Evolutionary conservation across 2,329 filamentous ascomycete species (phyloP).

Genomic region (Aspergillus hiratsukae): DNA sequence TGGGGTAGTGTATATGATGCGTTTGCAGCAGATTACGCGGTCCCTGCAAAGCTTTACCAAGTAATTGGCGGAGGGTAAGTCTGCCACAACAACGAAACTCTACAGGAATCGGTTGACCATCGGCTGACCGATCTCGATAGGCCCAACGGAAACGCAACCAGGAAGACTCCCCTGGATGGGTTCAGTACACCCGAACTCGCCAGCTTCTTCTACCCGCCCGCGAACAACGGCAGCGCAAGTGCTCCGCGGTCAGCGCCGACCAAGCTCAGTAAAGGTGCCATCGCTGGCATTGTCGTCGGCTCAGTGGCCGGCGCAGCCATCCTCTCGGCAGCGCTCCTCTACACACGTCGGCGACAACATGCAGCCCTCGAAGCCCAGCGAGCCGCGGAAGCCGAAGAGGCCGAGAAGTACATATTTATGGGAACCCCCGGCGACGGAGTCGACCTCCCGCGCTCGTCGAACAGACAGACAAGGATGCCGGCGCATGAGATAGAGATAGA

Average conservation of each 20-base stretch:
- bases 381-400: neutral
- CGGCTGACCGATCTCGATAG: neutral
- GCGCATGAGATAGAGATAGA: neutral
- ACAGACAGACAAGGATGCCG: neutral
- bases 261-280: neutral
- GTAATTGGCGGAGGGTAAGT: conserved; percentile 26
- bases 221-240: neutral
- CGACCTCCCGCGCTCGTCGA: neutral
- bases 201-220: neutral
- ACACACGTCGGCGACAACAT: neutral
- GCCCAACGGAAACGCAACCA: neutral
- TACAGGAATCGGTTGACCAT: neutral
- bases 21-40: conserved; percentile 21
- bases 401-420: neutral
- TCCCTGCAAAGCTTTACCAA: conserved; percentile 18
- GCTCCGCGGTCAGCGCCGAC: neutral
- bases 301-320: neutral
- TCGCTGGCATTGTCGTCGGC: neutral
- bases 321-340: neutral
- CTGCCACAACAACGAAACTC: neutral
- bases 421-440: neutral
- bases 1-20: conserved; percentile 30
- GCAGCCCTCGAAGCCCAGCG: neutral
- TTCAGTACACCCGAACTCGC: neutral
- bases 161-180: neutral